Base-by-base conservation (phyloP, 1,284 basidiomycete species). In the Bondarzewia mesenterica region DNA sequence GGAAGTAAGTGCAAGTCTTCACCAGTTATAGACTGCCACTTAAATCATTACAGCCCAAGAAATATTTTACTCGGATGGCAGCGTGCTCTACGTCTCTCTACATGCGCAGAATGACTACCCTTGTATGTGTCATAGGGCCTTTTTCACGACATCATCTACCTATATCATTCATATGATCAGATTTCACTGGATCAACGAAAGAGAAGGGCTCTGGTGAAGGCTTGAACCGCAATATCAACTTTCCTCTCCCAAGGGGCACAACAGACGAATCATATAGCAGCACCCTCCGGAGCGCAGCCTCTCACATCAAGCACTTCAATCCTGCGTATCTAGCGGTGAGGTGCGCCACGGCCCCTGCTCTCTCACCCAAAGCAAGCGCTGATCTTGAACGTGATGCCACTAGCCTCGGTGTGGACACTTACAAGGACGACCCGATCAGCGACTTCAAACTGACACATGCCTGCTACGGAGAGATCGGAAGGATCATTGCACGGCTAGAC, bases 331-430 rank as follows among this genome's bases (percentile, higher is more conserved):
- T 68, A 5, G 44, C 69, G 32, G 58, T 68, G 22, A 68, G 66
- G 64, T 64, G 29, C 47, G 55, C 35, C 35, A 7, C 39, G n/a
- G 10, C 29, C 29, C 5, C 29, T n/a, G 29, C 21, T 22, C 37
- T n/a, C 50, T 18, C 40, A 41, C 26, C 7, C 12, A 5, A 16
- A 14, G 5, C 15, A 15, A 22, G 23, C 32, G 15, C 20, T 35
- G 12, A 14, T 15, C 42, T 22, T 49, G 7, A 44, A 29, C 14
- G 42, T 21, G 32, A 27, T 15, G 4, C 26, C 37, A 29, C 14
- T 46, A 63, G 60, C 46, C 59, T 69, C 26, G 68, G 68, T 7
- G 64, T 68, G 22, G 67, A 70, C 52, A 69, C 67, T 3, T 66
- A 60, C 52, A 45, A 47, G 1, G 61, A 64, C 42, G 66, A 70